A percentile compares a stretch with the other conserved stretches of the same genome.
These are phyloP conservation scores for Piper longum DNA, from an alignment of 164 flowering plant species.

Conservation along the genomic window DNA sequence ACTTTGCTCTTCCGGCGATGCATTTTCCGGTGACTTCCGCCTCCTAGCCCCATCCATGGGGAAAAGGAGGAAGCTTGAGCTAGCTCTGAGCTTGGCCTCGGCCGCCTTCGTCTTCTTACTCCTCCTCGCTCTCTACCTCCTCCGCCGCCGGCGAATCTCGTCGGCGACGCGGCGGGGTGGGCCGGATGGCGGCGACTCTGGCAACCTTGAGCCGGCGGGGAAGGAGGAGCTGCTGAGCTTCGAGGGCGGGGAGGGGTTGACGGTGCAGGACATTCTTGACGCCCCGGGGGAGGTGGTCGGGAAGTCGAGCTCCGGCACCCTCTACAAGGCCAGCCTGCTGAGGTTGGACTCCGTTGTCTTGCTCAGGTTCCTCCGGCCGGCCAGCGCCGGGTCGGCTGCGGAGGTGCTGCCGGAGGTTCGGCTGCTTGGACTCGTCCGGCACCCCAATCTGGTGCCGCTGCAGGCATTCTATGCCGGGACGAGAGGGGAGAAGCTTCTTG, in stretches of 20 bases:
- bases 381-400: conserved; percentile 27
- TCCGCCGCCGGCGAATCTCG: conserved; percentile 5
- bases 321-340: conserved; percentile 59
- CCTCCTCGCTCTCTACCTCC: conserved; percentile 1
- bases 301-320: conserved; percentile 78
- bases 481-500: conserved; percentile 87
- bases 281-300: conserved; percentile 96
- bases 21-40: too few relatives aligned
- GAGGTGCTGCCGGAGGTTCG: conserved; percentile 34
- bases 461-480: conserved; percentile 67
- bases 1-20: too few relatives aligned
- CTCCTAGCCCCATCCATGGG: neutral
- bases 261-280: conserved; percentile 59
- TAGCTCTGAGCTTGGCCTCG: neutral
- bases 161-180: neutral
- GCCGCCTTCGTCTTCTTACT: neutral
- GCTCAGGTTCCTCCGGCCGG: conserved; percentile 77
- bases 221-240: conserved; percentile 48
- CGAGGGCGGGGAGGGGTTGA: conserved; percentile 53
- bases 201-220: conserved; percentile 10
- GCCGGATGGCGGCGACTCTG: conserved; percentile 13
- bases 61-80: neutral
- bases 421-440: conserved; percentile 52
- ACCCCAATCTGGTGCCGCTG: conserved; percentile 77
- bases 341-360: conserved; percentile 25